Evolutionary conservation across 129 eudicot species (phyloP), one percentile per base, ranked within the genome.

Genomic region (Tanacetum coccineum): DNA sequence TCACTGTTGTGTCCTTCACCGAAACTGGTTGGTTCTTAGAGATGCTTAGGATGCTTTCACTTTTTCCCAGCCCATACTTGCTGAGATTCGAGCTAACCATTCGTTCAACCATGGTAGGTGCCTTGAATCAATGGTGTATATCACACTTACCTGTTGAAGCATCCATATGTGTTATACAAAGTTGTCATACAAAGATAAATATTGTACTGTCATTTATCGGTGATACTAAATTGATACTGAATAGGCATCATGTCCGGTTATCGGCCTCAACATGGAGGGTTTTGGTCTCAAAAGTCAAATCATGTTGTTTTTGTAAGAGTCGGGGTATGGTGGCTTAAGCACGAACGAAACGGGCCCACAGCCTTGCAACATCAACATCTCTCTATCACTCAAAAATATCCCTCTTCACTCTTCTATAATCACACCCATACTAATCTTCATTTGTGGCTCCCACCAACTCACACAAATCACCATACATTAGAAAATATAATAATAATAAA

Each of bases 21-120:
- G 67, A 19, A 59, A 32, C 19, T 36, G 53, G 66, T 55, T 70
- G 75, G 8, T 51, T 68, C 52, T 59, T 59, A 6, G 73, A 39
- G 44, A 17, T 28, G 49, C 64, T 22, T 19, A 70, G 50, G 52
- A 58, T 69, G 75, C 59, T 57, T 70, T 73, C 64, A 64, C 47
- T 9, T 18, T 74, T 65, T 64, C 80, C 83, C 26, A 79, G 64
- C 13, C 76, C 80, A 13, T 79, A 75, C 47, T 79, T 74, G 73
- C 80, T 64, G 74, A 79, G 75, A 57, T 79, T 74, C 17, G 83
- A 69, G 73, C 71, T 79, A 66, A 79, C 80, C 83, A 79, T 79
- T 74, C 65, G 83, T 79, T 79, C 83, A 17, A 79, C 83, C 83
- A 79, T 79, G 59, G 42, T 39, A 46, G 15, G 42, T 36, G 42